These are phyloP conservation scores for Agroathelia rolfsii DNA, from an alignment of 1,284 basidiomycete genomes.

Conservation along the genomic window DNA sequence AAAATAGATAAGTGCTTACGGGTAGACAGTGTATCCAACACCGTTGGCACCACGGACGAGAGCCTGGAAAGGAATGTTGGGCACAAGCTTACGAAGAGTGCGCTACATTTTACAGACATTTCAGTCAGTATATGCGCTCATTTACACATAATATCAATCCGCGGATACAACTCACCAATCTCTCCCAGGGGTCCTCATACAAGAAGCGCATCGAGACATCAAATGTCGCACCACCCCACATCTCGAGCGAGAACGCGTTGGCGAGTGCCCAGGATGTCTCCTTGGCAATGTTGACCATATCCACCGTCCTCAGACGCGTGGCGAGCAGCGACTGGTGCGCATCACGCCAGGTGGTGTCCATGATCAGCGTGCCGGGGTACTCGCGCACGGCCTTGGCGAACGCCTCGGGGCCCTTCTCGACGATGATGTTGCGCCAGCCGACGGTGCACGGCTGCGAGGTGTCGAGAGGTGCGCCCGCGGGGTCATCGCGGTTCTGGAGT, in stretches of 20 bases:
- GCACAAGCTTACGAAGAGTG: slow-evolving; percentile 89
- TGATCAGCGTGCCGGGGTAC: slow-evolving; percentile 91
- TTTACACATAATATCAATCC: slow-evolving; percentile 7
- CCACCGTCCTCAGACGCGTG: slow-evolving; percentile 91
- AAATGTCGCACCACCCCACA: slow-evolving; percentile 99
- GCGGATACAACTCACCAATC: slow-evolving; percentile 73
- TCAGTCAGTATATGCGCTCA: neutral
- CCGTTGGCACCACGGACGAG: slow-evolving; percentile 98
- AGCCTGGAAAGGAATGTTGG: slow-evolving; percentile 98
- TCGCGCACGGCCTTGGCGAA: slow-evolving; percentile 97
- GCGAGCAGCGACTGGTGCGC: slow-evolving; percentile 98
- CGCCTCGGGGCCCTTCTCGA: slow-evolving; percentile 94
- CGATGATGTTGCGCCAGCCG: slow-evolving; percentile 99
- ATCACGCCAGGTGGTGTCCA: slow-evolving; percentile 99
- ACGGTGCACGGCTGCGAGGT: slow-evolving; percentile 74
- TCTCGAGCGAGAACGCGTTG: slow-evolving; percentile 95
- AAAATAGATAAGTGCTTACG: slow-evolving; percentile 51
- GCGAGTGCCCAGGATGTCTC: slow-evolving; percentile 93
- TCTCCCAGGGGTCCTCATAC: slow-evolving; percentile 99
- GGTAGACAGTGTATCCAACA: slow-evolving; percentile 98
- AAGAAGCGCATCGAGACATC: slow-evolving; percentile 99
- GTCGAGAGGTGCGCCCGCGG: slow-evolving; percentile 64
- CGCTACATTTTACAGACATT: slow-evolving; percentile 36
- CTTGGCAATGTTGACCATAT: slow-evolving; percentile 98
- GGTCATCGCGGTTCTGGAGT: slow-evolving; percentile 73